Conservation (phyloP, 2,329 filamentous ascomycete species). For the Trichoderma lentiforme region DNA sequence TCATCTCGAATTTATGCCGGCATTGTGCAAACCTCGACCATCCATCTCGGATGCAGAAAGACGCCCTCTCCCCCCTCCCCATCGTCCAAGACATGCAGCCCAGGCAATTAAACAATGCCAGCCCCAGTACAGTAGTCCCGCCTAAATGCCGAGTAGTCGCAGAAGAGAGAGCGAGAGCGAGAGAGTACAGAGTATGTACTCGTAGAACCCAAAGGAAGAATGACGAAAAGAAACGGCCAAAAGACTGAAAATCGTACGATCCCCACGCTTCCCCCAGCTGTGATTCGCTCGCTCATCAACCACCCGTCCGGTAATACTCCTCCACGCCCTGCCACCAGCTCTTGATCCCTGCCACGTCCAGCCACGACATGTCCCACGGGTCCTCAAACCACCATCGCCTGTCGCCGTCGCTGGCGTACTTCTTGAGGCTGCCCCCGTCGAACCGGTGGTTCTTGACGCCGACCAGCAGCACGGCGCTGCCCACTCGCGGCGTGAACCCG, state of each 20-base stretch:
- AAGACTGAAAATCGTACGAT: not conserved
- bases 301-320: not conserved
- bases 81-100: not conserved
- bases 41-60: not conserved
- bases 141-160: not conserved
- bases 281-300: not conserved
- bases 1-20: not conserved
- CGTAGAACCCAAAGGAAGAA: not conserved
- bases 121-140: not conserved
- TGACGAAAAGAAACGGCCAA: not conserved
- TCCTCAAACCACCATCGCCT: slow-evolving; percentile 51
- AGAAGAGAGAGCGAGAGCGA: too few species aligned
- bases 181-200: too few species aligned
- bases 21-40: not conserved
- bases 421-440: slow-evolving; percentile 46
- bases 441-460: slow-evolving; percentile 58
- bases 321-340: slow-evolving; percentile 42
- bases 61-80: not conserved
- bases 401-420: slow-evolving; percentile 40
- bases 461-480: slow-evolving; percentile 49
- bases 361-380: slow-evolving; percentile 47
- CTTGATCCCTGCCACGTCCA: slow-evolving; percentile 44
- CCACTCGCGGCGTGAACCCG: slow-evolving; percentile 44
- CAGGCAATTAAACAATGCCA: not conserved
- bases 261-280: not conserved